Percentiles rank a stretch among this genome's conserved stretches.
These are phyloP conservation scores for Pogostemon cablin DNA, from an alignment of 257 asterid genomes.

Conservation along the genomic window DNA sequence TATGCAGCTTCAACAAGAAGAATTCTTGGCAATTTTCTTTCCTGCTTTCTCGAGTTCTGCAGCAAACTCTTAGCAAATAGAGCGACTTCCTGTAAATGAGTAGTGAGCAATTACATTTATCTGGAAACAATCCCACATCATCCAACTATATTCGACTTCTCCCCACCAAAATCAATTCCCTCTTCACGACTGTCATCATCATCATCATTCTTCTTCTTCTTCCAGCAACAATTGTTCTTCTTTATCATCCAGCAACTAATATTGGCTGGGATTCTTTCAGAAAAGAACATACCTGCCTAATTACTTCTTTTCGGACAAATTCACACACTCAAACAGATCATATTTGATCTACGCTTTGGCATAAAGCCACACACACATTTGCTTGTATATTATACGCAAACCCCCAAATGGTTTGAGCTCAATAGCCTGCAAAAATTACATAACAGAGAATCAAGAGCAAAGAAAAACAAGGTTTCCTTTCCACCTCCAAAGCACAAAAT, in stretches of 20 bases:
- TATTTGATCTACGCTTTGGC: too few species aligned
- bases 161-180: too few species aligned
- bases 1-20: neutral
- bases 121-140: neutral
- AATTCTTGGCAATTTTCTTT: neutral
- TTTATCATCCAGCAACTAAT: too few species aligned
- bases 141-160: too few species aligned
- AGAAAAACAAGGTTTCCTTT: neutral
- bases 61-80: neutral
- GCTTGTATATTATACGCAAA: conserved; percentile 60
- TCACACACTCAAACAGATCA: too few species aligned
- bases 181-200: too few species aligned
- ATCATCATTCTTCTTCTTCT: too few species aligned
- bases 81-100: neutral
- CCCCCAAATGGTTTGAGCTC: conserved; percentile 84
- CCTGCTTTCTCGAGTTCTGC: conserved; percentile 10
- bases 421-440: conserved; percentile 62
- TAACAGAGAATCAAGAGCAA: neutral
- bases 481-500: neutral
- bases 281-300: too few species aligned
- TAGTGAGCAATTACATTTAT: neutral
- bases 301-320: too few species aligned
- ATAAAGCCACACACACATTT: conserved; percentile 50
- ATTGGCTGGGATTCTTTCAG: too few species aligned
- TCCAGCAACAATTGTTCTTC: too few species aligned